phyloP scores from a whole-genome alignment of 2,329 filamentous ascomycete genomes.

The Thelonectria rubi region DNA sequence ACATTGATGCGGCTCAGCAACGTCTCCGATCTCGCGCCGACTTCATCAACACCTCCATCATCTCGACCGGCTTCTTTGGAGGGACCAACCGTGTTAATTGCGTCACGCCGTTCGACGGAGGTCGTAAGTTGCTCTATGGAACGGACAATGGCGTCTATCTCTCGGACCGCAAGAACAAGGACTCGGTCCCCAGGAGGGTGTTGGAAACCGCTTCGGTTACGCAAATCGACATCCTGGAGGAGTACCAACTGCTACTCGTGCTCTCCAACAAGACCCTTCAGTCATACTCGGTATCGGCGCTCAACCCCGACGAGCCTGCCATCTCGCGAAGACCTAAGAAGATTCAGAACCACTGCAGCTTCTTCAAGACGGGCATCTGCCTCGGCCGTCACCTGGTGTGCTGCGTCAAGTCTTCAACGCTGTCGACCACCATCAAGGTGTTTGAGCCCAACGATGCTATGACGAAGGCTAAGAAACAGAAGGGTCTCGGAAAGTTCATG shows the following conservation, averaged over 20 bases:
- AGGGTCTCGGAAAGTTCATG: slow-evolving; percentile 95
- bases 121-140: slow-evolving; percentile 91
- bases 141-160: slow-evolving; percentile 95
- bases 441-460: slow-evolving; percentile 97
- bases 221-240: slow-evolving; percentile 94
- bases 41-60: slow-evolving; percentile 81
- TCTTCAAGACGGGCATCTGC: slow-evolving; percentile 97
- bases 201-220: slow-evolving; percentile 89
- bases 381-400: slow-evolving; percentile 93
- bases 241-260: slow-evolving; percentile 91
- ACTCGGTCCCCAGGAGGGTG: slow-evolving; percentile 81
- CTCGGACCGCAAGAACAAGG: slow-evolving; percentile 88
- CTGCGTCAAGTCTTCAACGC: slow-evolving; percentile 91
- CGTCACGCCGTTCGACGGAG: slow-evolving; percentile 92
- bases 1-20: slow-evolving; percentile 90
- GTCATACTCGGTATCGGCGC: slow-evolving; percentile 86
- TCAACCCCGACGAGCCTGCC: slow-evolving; percentile 84
- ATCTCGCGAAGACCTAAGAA: slow-evolving; percentile 89
- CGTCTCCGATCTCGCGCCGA: slow-evolving; percentile 86
- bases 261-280: slow-evolving; percentile 92
- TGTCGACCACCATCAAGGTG: slow-evolving; percentile 98
- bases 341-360: slow-evolving; percentile 96
- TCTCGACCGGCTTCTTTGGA: slow-evolving; percentile 69
- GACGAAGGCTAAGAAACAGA: slow-evolving; percentile 93
- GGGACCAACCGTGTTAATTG: slow-evolving; percentile 88